Conservation (phyloP, 2,329 filamentous ascomycete genomes). For the Monosporascus sp. region DNA sequence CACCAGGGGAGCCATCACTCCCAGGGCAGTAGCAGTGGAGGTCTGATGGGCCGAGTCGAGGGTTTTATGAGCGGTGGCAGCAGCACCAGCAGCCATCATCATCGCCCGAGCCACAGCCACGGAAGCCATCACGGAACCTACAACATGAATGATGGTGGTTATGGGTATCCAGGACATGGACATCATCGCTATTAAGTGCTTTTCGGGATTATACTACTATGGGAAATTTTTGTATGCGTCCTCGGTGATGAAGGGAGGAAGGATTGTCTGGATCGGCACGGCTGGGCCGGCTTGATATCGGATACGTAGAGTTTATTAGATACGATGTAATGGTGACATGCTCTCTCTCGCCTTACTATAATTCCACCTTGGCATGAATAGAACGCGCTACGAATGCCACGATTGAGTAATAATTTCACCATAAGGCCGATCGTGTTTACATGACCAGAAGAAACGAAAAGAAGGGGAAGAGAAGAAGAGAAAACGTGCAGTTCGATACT, state of each 20-base stretch:
- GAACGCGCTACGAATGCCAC: no score
- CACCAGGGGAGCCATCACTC: conserved; percentile 6
- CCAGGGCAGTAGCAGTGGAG: conserved; percentile 11
- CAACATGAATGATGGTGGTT: neutral
- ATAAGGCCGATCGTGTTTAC: no score
- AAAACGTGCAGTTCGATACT: no score
- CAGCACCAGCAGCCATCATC: conserved; percentile 2
- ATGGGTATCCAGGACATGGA: conserved; percentile 7
- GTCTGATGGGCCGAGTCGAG: conserved; percentile 16
- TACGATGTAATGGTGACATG: no score
- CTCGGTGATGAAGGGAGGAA: no score
- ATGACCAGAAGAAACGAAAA: no score
- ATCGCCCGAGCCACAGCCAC: neutral
- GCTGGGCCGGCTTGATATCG: neutral
- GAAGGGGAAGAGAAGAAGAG: no score
- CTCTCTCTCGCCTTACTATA: no score
- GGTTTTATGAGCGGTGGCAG: conserved; percentile 12
- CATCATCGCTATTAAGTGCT: conserved; percentile 9
- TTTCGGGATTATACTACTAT: neutral
- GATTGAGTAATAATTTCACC: no score
- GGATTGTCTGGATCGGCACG: neutral
- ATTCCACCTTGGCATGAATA: no score
- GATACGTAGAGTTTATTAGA: no score
- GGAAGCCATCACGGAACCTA: neutral
- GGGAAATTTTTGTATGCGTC: no score